A percentile compares a stretch with the other conserved stretches of the same genome.
Evolutionary conservation across 495 filamentous ascomycete genomes (phyloP).

Genomic region (Usnea hakonensis): DNA sequence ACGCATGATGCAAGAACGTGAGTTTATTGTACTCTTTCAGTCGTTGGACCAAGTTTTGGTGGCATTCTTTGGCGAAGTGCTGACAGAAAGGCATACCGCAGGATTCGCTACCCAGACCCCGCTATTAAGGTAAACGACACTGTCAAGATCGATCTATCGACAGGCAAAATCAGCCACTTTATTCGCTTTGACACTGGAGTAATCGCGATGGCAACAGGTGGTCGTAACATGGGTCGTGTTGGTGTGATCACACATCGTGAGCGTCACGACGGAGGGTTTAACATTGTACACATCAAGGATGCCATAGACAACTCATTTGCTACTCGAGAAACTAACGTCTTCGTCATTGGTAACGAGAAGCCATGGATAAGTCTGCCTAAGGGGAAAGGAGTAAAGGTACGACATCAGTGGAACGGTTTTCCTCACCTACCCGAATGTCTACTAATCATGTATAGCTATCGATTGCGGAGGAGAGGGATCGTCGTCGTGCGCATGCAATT

Average conservation of each 20-base stretch:
- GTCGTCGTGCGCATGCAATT: slow-evolving; percentile 71
- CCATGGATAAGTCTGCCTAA: slow-evolving; percentile 98
- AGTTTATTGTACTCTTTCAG: slow-evolving; percentile 93
- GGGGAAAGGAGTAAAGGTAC: slow-evolving; percentile 97
- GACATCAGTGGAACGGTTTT: slow-evolving; percentile 25
- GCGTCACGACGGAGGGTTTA: slow-evolving; percentile 99
- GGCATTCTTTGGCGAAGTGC: slow-evolving; percentile 33
- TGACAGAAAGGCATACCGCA: slow-evolving; percentile 39
- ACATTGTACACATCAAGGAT: slow-evolving; percentile 99
- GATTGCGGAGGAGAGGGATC: slow-evolving; percentile 97
- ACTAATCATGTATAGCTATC: slow-evolving; percentile 50
- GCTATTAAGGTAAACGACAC: slow-evolving; percentile 99
- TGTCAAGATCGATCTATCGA: slow-evolving; percentile 94
- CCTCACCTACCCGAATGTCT: neutral
- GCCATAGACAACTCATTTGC: slow-evolving; percentile 99
- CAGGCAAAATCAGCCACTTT: slow-evolving; percentile 93
- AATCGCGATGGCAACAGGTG: slow-evolving; percentile 95
- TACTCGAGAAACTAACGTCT: slow-evolving; percentile 97
- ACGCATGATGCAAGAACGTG: slow-evolving; percentile 99
- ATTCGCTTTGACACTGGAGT: slow-evolving; percentile 96
- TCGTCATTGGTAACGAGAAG: slow-evolving; percentile 95
- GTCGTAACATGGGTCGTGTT: slow-evolving; percentile 99
- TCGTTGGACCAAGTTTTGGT: slow-evolving; percentile 99
- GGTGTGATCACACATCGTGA: slow-evolving; percentile 99
- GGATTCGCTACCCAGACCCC: slow-evolving; percentile 98